Base-by-base conservation (phyloP, 75 land plant species). In the Cunninghamia lanceolata region DNA sequence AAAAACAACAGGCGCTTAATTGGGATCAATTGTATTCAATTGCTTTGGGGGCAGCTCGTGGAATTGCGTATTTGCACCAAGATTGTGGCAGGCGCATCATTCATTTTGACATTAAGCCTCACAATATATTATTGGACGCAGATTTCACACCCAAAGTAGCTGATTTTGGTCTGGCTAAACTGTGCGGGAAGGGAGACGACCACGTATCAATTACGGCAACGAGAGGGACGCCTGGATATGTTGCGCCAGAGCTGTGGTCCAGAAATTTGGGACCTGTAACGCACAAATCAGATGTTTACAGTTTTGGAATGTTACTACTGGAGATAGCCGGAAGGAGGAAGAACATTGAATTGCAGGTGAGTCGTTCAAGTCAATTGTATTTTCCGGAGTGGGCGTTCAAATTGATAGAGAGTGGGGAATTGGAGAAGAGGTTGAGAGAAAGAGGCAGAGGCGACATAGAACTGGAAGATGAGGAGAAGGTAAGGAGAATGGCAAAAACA, bases 101-200 rank as follows among this genome's bases (percentile, higher is more conserved):
- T 32, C 92, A 91, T 52, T 78, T 88, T 17, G 92, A 89, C 52
- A 87, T 89, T 68, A 91, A 91, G 76, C 87, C 88, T 21, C 85
- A 86, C 82, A 91, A 91, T 56, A 85, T 91, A 30, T 84, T 91
- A 35, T 87, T 91, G 28, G 87, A 85, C 52, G 16, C 85, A 7
- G 19, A 88, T 9, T 88, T 88, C 34, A 81, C 56, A 56, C 86
- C 87, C 9, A 87, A 90, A 40, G 84, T 90, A 3, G 86, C 86
- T 32, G 86, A 90, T 85, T 90, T 90, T 85, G 91, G 91, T 25
- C 83, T 90, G 14, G 86, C 91, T 3, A 90, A 86, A 80, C 80
- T 76, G 8, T 84, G 42, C 14, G 66, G 68, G 16, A 53, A 75
- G 82, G 83, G 63, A 36, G 25, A 39, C 4, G 79, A 54, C 42